These are phyloP conservation scores for Hymenoscyphus occultus DNA, from an alignment of 2,329 filamentous ascomycete genomes.

Conservation along the genomic window DNA sequence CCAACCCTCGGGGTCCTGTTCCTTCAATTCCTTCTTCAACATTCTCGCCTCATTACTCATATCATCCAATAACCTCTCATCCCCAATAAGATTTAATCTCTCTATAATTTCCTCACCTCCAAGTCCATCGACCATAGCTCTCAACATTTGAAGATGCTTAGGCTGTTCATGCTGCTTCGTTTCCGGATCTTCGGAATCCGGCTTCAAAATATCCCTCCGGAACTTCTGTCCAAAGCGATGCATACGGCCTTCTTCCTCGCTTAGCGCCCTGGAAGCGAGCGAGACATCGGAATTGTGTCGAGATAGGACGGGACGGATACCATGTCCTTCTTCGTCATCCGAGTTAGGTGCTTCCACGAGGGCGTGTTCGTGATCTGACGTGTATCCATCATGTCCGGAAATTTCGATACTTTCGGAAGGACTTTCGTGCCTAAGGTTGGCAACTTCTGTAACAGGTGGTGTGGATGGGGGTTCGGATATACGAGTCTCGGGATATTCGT, in stretches of 20 bases:
- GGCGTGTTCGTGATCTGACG: conserved; percentile 27
- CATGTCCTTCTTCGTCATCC: conserved; percentile 38
- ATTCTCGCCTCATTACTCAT: conserved; percentile 44
- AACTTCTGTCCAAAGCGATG: conserved; percentile 67
- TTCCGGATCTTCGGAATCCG: conserved; percentile 31
- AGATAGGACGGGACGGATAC: conserved; percentile 42
- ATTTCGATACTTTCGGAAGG: conserved; percentile 16
- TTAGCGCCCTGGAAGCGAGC: conserved; percentile 61
- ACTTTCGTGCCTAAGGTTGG: conserved; percentile 17
- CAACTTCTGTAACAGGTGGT: conserved; percentile 16
- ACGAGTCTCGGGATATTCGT: conserved; percentile 90
- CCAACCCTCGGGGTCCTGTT: conserved; percentile 65
- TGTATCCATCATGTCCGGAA: conserved; percentile 16
- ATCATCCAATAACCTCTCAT: conserved; percentile 61
- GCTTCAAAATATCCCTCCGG: conserved; percentile 58
- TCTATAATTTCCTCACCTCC: conserved; percentile 56
- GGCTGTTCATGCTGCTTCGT: conserved; percentile 40
- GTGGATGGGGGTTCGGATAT: conserved; percentile 24
- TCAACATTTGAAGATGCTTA: conserved; percentile 45
- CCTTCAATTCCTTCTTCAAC: conserved; percentile 48
- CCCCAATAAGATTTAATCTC: conserved; percentile 47
- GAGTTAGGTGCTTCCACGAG: conserved; percentile 34
- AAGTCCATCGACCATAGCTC: conserved; percentile 61
- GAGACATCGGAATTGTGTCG: conserved; percentile 66
- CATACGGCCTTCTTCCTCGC: conserved; percentile 67